These are phyloP conservation scores for Porpolomopsis calyptriformis DNA, from an alignment of 768 basidiomycete species.

Conservation along the genomic window DNA sequence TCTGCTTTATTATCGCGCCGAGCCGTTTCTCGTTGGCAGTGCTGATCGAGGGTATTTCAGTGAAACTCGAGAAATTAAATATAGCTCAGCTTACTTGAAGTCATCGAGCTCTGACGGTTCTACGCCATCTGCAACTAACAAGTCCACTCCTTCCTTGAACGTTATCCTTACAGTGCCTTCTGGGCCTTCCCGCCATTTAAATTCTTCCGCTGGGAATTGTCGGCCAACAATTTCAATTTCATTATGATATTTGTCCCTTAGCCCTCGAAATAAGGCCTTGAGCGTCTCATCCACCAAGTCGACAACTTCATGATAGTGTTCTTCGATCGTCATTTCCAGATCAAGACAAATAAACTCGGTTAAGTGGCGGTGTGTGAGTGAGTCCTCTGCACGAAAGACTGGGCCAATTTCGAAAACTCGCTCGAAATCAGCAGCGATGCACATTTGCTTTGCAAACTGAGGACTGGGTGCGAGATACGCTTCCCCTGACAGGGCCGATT, in stretches of 20 bases:
- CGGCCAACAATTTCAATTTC: slow-evolving; percentile 75
- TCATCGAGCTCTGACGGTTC: slow-evolving; percentile 73
- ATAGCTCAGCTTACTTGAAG: slow-evolving; percentile 50
- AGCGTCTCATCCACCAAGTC: slow-evolving; percentile 85
- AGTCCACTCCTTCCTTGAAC: slow-evolving; percentile 79
- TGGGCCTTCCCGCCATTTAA: slow-evolving; percentile 86
- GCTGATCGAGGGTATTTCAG: slow-evolving; percentile 30
- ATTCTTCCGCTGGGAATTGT: slow-evolving; percentile 94
- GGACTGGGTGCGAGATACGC: slow-evolving; percentile 96
- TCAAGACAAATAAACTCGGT: slow-evolving; percentile 98
- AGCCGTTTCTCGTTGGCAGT: slow-evolving; percentile 94
- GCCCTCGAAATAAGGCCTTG: slow-evolving; percentile 73
- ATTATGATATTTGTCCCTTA: slow-evolving; percentile 62
- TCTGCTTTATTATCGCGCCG: slow-evolving; percentile 79
- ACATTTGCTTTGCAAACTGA: slow-evolving; percentile 98
- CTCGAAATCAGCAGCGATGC: slow-evolving; percentile 96
- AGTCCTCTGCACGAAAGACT: slow-evolving; percentile 96
- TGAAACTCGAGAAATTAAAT: background rate
- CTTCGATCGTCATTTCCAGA: slow-evolving; percentile 98
- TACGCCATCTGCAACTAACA: slow-evolving; percentile 81
- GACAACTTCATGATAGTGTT: slow-evolving; percentile 97
- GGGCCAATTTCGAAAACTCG: slow-evolving; percentile 95
- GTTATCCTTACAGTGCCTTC: slow-evolving; percentile 80
- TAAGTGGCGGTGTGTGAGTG: slow-evolving; percentile 95
- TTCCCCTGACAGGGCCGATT: too few relatives aligned